A percentile compares a stretch with the other conserved stretches of the same genome.
phyloP scores from a whole-genome alignment of 179 eudicot genomes.

The Heliamphora pulchella region DNA sequence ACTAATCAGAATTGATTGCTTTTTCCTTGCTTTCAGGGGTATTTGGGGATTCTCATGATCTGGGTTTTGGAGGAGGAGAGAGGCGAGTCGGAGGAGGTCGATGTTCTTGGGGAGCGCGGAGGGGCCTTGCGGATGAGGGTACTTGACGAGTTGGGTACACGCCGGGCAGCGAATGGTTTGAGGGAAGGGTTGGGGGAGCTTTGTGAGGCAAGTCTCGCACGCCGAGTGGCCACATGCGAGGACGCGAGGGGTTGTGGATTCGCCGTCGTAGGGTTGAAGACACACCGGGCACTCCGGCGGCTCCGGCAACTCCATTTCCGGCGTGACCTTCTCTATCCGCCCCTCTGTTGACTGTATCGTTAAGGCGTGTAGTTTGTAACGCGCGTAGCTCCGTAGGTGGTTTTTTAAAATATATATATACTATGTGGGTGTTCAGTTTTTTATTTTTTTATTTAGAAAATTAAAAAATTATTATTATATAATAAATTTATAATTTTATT shows the following conservation, averaged over 20 bases:
- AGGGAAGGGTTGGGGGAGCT: constrained; percentile 51
- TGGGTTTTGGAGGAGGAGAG: constrained; percentile 29
- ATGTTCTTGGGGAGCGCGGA: constrained; percentile 75
- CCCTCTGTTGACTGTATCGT: too few species aligned
- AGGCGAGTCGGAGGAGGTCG: constrained; percentile 65
- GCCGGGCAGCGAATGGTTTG: constrained; percentile 61
- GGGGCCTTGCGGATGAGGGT: constrained; percentile 40
- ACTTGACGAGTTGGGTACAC: constrained; percentile 64
- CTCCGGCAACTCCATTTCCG: constrained; percentile 17
- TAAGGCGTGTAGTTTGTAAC: not conserved
- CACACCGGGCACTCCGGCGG: constrained; percentile 91
- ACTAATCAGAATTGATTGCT: not conserved
- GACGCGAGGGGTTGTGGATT: constrained; percentile 55
- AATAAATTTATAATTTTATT: too few species aligned
- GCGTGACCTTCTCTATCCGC: not conserved
- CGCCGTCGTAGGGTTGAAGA: constrained; percentile 49
- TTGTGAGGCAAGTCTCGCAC: constrained; percentile 52
- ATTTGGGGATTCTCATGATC: constrained; percentile 4
- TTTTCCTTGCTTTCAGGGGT: not conserved
- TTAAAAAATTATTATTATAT: too few species aligned
- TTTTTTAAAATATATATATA: too few species aligned
- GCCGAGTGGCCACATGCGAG: constrained; percentile 81
- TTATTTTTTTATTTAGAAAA: too few species aligned
- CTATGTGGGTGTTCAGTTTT: too few species aligned
- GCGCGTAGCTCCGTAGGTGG: too few species aligned